Percentiles rank a stretch among this genome's conserved stretches.
phyloP scores from a whole-genome alignment of 441 rosid species.

The Sinapis alba region DNA sequence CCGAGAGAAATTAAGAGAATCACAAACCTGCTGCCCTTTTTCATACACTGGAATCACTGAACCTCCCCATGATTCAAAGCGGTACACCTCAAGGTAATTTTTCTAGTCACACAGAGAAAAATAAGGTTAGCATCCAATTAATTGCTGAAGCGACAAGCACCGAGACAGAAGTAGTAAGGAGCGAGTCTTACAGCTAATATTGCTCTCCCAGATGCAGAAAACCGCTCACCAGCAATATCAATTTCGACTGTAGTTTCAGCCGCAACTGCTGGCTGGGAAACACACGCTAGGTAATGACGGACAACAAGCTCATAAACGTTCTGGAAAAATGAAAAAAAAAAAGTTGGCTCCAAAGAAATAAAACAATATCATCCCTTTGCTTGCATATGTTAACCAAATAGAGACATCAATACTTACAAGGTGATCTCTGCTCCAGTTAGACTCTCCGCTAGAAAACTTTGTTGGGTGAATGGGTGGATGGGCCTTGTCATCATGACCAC shows the following conservation, averaged over 20 bases:
- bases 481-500: constrained; percentile 99
- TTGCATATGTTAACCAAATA: constrained; percentile 18
- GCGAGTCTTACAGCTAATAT: constrained; percentile 73
- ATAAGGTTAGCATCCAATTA: constrained; percentile 27
- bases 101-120: constrained; percentile 55
- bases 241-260: constrained; percentile 95
- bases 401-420: constrained; percentile 51
- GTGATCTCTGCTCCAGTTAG: constrained; percentile 89
- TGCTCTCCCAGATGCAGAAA: constrained; percentile 88
- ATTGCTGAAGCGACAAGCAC: background rate
- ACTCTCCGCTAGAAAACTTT: constrained; percentile 86
- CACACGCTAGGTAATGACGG: constrained; percentile 96
- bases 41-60: constrained; percentile 83
- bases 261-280: constrained; percentile 94
- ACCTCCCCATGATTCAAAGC: constrained; percentile 97
- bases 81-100: constrained; percentile 94
- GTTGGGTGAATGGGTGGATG: constrained; percentile 99
- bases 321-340: constrained; percentile 45
- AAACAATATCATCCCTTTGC: constrained; percentile 9
- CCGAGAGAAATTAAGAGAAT: background rate
- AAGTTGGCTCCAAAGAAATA: background rate
- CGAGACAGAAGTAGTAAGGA: constrained; percentile 2
- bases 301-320: constrained; percentile 91
- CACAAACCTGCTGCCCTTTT: constrained; percentile 86
- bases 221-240: constrained; percentile 90